Base-by-base conservation (phyloP, 2,329 filamentous ascomycete species). In the Pestalotiopsis sp. region DNA sequence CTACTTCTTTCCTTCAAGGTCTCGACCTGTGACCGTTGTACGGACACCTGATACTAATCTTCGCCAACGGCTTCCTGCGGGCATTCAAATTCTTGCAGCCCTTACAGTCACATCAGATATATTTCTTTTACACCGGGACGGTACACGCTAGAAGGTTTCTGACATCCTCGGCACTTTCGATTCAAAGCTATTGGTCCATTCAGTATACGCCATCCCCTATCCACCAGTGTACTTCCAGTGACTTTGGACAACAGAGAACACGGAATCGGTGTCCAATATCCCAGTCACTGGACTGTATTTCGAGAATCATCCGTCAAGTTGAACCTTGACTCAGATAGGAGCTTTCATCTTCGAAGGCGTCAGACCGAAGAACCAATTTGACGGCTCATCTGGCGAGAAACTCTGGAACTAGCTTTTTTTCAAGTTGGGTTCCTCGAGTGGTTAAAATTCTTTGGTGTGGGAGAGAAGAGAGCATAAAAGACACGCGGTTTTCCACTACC, bases 51-150 rank as follows among this genome's bases (percentile, higher is more conserved):
- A 39, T 20, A 23, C 23, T 39, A 20, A 65, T 2, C 11, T 9
- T 41, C n/a, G 23, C 41, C 41, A 39, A 56, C 25, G 63, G 23
- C 63, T 27, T 57, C 49, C 45, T 45, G 25, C 36, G 41, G 27
- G 36, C 45, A 66, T 20, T 25, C 31, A 14, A 25, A 14, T 6
- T 17, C 31, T 36, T 36, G 31, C 31, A 36, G 14, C 12, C 31
- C 61, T 31, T 31, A 31, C 41, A 25, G 65, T 67, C 58, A 61
- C 65, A 67, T 67, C 56, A 61, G n/a, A 31, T 36, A 41, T 23
- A 13, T 4, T 61, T 36, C 27, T 20, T 23, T 12, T n/a, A 25
- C 64, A 41, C 52, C 36, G 20, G 66, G 23, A 45, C 52, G 52
- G 20, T 11, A 56, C 39, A 11, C 27, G 20, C 27, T 58, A 13